These are phyloP conservation scores for Paraphysoderma sedebokerense DNA, from an alignment of 371 early-diverging fungal species.

Conservation along the genomic window DNA sequence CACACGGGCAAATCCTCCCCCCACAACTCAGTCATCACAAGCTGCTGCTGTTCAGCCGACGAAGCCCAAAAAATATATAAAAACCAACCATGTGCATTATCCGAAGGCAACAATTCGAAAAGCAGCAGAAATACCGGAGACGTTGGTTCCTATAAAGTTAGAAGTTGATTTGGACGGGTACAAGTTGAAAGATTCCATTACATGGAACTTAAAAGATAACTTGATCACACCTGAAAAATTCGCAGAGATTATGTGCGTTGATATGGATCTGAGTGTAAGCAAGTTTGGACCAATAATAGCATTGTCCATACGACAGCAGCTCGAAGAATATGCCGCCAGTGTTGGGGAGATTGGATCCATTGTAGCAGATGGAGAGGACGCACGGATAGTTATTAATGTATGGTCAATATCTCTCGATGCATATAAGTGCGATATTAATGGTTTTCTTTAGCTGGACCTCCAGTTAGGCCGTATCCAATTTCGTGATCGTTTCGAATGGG, in stretches of 20 bases:
- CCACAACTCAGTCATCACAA: too few relatives aligned
- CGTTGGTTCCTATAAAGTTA: conserved; percentile 67
- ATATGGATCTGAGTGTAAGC: conserved; percentile 38
- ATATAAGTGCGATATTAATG: too few relatives aligned
- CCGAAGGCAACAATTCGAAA: too few relatives aligned
- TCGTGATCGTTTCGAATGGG: conserved; percentile 91
- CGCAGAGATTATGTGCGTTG: conserved; percentile 74
- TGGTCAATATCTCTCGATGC: too few relatives aligned
- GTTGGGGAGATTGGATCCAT: neutral
- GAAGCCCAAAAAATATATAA: too few relatives aligned
- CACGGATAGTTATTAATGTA: conserved; percentile 17
- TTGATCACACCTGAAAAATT: conserved; percentile 80
- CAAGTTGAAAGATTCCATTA: conserved; percentile 68
- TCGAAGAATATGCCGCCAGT: conserved; percentile 19
- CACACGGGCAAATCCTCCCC: too few relatives aligned
- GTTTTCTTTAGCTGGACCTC: conserved; percentile 47
- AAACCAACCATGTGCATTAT: too few relatives aligned
- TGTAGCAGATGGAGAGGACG: conserved; percentile 12
- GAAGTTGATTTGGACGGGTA: conserved; percentile 77
- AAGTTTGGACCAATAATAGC: conserved; percentile 52
- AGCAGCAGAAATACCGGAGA: conserved; percentile 14
- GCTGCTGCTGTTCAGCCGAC: too few relatives aligned
- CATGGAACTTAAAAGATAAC: conserved; percentile 84
- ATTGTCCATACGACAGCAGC: conserved; percentile 60
- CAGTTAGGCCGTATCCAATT: conserved; percentile 65